Percentiles rank a stretch among this genome's conserved stretches.
Evolutionary conservation across 2,329 filamentous ascomycete genomes (phyloP).

Genomic region (Coniosporium uncinatum): DNA sequence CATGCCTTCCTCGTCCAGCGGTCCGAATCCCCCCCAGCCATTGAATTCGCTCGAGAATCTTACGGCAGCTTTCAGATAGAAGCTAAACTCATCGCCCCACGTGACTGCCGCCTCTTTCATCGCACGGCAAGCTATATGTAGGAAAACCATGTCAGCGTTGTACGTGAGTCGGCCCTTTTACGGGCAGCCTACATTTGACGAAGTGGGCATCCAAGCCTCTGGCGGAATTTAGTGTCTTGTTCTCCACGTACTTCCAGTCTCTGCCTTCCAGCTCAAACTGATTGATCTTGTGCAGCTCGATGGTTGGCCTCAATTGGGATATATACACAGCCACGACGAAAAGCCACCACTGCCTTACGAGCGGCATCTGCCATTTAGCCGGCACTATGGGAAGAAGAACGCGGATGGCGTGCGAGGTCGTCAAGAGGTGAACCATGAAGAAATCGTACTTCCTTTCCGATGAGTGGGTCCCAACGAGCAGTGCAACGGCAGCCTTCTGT

Average conservation of each 20-base stretch:
- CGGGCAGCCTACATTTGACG: slow-evolving; percentile 75
- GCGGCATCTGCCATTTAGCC: slow-evolving; percentile 60
- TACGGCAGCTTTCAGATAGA: slow-evolving; percentile 63
- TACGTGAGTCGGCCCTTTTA: slow-evolving; percentile 8
- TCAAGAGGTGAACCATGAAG: slow-evolving; percentile 76
- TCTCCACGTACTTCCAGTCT: slow-evolving; percentile 72
- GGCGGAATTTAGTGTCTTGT: slow-evolving; percentile 63
- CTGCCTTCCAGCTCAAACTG: slow-evolving; percentile 55
- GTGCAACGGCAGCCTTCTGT: too few relatives aligned
- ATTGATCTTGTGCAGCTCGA: slow-evolving; percentile 60
- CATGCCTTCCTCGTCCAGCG: too few relatives aligned
- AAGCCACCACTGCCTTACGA: slow-evolving; percentile 89
- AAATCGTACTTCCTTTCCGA: slow-evolving; percentile 66
- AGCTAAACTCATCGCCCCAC: slow-evolving; percentile 65
- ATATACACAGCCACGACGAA: slow-evolving; percentile 76
- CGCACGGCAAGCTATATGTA: slow-evolving; percentile 63
- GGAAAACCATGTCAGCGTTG: too few relatives aligned
- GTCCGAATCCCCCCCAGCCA: slow-evolving; percentile 57
- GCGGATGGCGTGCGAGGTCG: slow-evolving; percentile 80
- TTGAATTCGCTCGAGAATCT: slow-evolving; percentile 70
- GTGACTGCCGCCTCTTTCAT: slow-evolving; percentile 70
- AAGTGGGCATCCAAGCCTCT: slow-evolving; percentile 75
- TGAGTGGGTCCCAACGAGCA: slow-evolving; percentile 23
- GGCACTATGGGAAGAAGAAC: slow-evolving; percentile 78
- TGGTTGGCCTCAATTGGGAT: slow-evolving; percentile 63